phyloP scores from a whole-genome alignment of 129 eudicot species.

The Artemisia annua region DNA sequence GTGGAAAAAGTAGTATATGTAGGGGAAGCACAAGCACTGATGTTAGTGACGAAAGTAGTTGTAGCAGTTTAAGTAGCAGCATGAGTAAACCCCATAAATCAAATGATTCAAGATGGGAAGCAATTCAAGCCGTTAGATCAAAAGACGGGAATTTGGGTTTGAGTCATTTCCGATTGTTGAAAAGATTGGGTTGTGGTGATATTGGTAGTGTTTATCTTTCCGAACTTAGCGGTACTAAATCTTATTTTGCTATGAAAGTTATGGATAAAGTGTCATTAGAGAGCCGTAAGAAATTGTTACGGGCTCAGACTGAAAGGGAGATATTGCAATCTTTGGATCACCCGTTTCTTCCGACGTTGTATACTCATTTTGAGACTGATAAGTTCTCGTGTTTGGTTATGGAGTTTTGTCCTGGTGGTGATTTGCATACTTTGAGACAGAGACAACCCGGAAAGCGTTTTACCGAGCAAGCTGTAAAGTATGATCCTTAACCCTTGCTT shows the following conservation, averaged over 20 bases:
- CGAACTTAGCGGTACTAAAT: constrained; percentile 68
- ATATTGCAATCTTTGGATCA: constrained; percentile 76
- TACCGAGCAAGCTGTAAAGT: constrained; percentile 87
- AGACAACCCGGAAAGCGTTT: constrained; percentile 82
- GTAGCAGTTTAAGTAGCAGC: constrained; percentile 74
- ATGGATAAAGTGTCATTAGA: constrained; percentile 75
- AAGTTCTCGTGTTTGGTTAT: constrained; percentile 81
- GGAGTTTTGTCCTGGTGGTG: constrained; percentile 94
- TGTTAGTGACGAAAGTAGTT: constrained; percentile 75
- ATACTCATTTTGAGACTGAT: constrained; percentile 78
- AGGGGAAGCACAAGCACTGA: constrained; percentile 78
- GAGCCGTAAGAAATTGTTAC: constrained; percentile 62
- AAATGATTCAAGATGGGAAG: constrained; percentile 85
- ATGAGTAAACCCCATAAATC: constrained; percentile 78
- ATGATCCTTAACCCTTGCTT: constrained; percentile 34
- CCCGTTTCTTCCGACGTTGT: constrained; percentile 78
- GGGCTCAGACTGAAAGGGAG: constrained; percentile 83
- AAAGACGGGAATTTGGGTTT: constrained; percentile 67
- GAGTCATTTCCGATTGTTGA: constrained; percentile 68
- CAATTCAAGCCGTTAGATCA: constrained; percentile 64
- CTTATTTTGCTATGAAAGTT: constrained; percentile 85
- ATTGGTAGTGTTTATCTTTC: constrained; percentile 84
- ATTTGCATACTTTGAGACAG: constrained; percentile 77
- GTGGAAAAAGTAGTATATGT: constrained; percentile 74
- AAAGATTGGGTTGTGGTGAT: constrained; percentile 81